These are phyloP conservation scores for Corinectria fuckeliana DNA, from an alignment of 2,329 filamentous ascomycete genomes.

Conservation along the genomic window DNA sequence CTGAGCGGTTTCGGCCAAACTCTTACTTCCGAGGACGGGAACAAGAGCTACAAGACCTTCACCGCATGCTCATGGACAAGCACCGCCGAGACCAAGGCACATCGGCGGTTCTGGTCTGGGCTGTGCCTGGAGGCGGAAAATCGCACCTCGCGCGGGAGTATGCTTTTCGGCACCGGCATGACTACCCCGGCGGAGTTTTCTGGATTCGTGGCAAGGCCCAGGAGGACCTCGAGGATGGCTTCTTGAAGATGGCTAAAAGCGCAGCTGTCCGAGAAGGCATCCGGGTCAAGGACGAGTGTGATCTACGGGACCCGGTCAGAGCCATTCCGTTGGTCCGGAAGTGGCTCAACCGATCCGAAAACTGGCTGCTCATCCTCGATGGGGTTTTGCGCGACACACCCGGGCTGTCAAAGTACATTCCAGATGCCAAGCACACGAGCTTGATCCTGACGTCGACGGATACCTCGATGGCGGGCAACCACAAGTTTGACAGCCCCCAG, in stretches of 20 bases:
- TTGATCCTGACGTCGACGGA: constrained; percentile 36
- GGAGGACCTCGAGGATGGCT: constrained; percentile 36
- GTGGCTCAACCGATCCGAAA: constrained; percentile 29
- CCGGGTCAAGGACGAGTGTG: constrained; percentile 20
- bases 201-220: constrained; percentile 34
- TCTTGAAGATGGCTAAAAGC: constrained; percentile 32
- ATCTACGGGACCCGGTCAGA: constrained; percentile 19
- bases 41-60: constrained; percentile 28
- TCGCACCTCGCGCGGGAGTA: constrained; percentile 35
- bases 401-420: constrained; percentile 25
- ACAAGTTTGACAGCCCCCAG: constrained; percentile 32
- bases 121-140: constrained; percentile 34
- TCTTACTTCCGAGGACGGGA: constrained; percentile 29
- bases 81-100: constrained; percentile 28
- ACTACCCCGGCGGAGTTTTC: constrained; percentile 34
- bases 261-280: constrained; percentile 23
- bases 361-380: constrained; percentile 37
- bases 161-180: constrained; percentile 28
- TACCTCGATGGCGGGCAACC: constrained; percentile 31
- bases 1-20: constrained; percentile 35
- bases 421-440: constrained; percentile 31
- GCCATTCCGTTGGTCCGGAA: constrained; percentile 28
- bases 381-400: constrained; percentile 32
- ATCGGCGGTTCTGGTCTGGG: constrained; percentile 33
- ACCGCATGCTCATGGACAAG: constrained; percentile 30